Percentiles rank a stretch among this genome's conserved stretches.
These are phyloP conservation scores for Suhomyces canberraensis DNA, from an alignment of 805 yeast species.

Conservation along the genomic window DNA sequence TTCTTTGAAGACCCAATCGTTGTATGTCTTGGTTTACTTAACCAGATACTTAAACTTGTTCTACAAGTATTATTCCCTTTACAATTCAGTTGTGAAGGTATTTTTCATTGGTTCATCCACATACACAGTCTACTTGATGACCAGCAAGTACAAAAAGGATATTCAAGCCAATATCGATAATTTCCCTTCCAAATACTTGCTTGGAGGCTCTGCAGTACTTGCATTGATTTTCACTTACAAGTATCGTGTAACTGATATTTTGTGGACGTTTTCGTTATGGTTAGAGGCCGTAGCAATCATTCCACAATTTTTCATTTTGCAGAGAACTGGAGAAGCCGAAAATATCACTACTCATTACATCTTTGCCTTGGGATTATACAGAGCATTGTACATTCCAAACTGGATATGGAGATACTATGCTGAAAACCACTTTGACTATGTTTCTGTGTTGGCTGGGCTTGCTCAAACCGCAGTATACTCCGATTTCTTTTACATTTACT, in stretches of 20 bases:
- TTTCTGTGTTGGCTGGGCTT: constrained; percentile 76
- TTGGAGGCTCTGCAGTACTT: constrained; percentile 56
- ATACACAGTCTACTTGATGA: constrained; percentile 73
- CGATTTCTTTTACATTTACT: constrained; percentile 93
- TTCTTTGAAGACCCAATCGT: constrained; percentile 81
- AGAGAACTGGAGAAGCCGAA: constrained; percentile 84
- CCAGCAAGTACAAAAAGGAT: constrained; percentile 53
- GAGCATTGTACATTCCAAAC: constrained; percentile 88
- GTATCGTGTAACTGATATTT: constrained; percentile 57
- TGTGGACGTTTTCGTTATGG: constrained; percentile 93
- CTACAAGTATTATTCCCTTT: constrained; percentile 57
- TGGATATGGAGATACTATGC: constrained; percentile 84
- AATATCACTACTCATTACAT: constrained; percentile 88
- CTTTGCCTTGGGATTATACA: constrained; percentile 86
- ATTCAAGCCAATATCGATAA: constrained; percentile 63
- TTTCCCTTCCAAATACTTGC: constrained; percentile 69
- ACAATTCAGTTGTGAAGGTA: constrained; percentile 78
- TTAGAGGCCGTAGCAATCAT: constrained; percentile 86
- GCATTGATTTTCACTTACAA: constrained; percentile 63
- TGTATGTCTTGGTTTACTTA: constrained; percentile 70
- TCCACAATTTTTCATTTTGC: constrained; percentile 90
- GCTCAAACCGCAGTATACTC: constrained; percentile 86
- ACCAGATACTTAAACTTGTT: constrained; percentile 70
- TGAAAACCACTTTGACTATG: constrained; percentile 62
- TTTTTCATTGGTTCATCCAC: constrained; percentile 73